phyloP scores from a whole-genome alignment of 139 green algal genomes.

The Gonium pectorale region DNA sequence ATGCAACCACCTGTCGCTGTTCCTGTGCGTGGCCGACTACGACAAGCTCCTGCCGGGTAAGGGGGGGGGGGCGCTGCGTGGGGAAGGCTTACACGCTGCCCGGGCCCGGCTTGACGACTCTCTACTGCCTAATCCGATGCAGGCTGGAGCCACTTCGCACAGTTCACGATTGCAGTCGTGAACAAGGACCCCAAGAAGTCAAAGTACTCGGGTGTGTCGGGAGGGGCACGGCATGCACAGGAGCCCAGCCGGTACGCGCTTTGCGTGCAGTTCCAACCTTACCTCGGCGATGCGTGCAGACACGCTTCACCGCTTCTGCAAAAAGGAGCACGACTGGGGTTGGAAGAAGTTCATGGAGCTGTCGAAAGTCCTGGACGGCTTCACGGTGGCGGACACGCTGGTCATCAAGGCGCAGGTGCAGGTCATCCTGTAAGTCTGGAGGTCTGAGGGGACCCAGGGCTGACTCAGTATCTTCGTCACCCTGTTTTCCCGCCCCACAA shows the following conservation, averaged over 20 bases:
- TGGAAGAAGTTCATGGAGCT: conserved; percentile 99
- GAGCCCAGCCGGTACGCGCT: too few species aligned
- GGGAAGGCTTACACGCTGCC: neutral
- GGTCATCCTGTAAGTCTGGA: conserved; percentile 81
- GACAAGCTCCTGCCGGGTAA: conserved; percentile 97
- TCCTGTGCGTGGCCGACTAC: conserved; percentile 99
- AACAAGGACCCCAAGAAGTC: conserved; percentile 98
- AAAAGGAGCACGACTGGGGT: conserved; percentile 99
- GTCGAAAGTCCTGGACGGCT: conserved; percentile 91
- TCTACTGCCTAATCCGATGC: too few species aligned
- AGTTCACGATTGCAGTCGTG: conserved; percentile 99
- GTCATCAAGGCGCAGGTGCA: conserved; percentile 98
- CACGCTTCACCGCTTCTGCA: conserved; percentile 99
- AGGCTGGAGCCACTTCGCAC: conserved; percentile 98
- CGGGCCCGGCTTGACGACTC: neutral
- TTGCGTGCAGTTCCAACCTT: too few species aligned
- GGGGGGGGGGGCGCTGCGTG: neutral
- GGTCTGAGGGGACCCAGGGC: too few species aligned
- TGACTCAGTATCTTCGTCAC: too few species aligned
- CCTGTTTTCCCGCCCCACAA: too few species aligned
- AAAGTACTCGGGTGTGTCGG: conserved; percentile 96
- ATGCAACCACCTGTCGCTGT: conserved; percentile 97
- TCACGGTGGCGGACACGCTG: conserved; percentile 92
- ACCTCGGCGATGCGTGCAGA: conserved; percentile 63
- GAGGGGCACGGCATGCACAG: too few species aligned